Base-by-base conservation (phyloP, 208 protist species). In the Borovskyia barvae region DNA sequence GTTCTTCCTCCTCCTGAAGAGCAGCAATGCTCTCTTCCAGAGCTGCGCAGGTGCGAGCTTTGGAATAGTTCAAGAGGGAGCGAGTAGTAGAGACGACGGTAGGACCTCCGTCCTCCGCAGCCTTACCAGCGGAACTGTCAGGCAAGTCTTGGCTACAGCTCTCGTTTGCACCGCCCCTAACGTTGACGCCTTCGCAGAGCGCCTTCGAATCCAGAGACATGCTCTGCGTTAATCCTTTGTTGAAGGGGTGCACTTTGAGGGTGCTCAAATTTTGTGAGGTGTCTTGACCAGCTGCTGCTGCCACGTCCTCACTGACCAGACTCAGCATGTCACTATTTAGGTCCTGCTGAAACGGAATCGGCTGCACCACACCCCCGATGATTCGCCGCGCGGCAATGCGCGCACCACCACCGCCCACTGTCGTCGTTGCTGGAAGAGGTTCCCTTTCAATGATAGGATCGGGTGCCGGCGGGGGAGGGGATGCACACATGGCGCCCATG, bases 141-240 rank as follows among this genome's bases (percentile, higher is more conserved):
- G 26, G 14, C 41, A 24, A 30, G 49, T 26, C 60, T 17, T 79
- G 55, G 28, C 51, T 56, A 65, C 72, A 79, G 56, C 66, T 79
- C 45, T 79, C 72, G 35, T 79, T 66, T 32, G 26, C 51, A 12
- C 69, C 59, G 1, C 56, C 45, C 12, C 24, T 39, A 2, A 45
- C 29, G n/a, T 22, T 40, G 2, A 6, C 51, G 5, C 39, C 41
- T 3, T 0, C 7, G 4, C 72, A 47, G 12, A 79, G 39, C 40
- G 58, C 60, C 50, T 70, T 67, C 3, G 72, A 79, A 55, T 79
- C 72, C 0, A 79, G 56, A 4, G 72, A 79, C 55, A 69, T 70
- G 30, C 42, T 47, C 17, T 26, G 46, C 7, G 22, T 12, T n/a
- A 66, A 8, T 11, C 46, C 46, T 47, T 55, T 54, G 19, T 52